Evolutionary conservation across 495 filamentous ascomycete genomes (phyloP), one percentile per base, ranked within the genome.

Genomic region (Friedmanniomyces simplex): DNA sequence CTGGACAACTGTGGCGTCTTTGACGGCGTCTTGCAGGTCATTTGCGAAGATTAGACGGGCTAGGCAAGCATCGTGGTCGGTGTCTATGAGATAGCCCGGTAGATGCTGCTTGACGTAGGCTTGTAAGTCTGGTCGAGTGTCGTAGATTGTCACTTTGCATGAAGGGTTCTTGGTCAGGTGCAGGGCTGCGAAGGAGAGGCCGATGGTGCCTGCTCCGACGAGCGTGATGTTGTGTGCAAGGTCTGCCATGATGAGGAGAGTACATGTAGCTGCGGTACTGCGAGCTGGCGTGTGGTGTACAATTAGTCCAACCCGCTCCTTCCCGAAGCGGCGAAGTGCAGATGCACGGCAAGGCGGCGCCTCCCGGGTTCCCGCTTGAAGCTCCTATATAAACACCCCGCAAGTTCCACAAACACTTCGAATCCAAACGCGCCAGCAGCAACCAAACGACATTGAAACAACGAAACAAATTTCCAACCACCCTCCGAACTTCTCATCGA

Each of bases 121-220:
- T 41, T 73, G 63, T 34, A 78, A 66, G 59, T 82, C 75, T 18
- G 77, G 74, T 10, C 79, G 68, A 6, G 77, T 76, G 59, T 82
- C 79, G 63, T 73, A 76, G 61, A 82, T 73, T 41, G 75, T 75
- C 25, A 82, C 63, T 12, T 68, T 50, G 45, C 57, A 68, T 55
- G 69, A 66, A 2, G 67, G 64, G 57, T 65, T 55, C 32, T 75
- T 72, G 1, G 68, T 58, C 37, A 83, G 69, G 62, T 83, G 79
- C 13, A 82, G 73, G 50, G 78, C 77, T 26, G 76, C 70, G 71
- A 79, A 79, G 26, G 80, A 82, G 50, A 82, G 74, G 53, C 81
- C 80, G 54, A 84, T 83, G 34, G 81, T 83, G 43, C 79, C 79
- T 16, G 74, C 68, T 39, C 80, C 79, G 20, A 83, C 71, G 28